These are phyloP conservation scores for Chimonanthus praecox DNA, from an alignment of 164 flowering plant species.

Conservation along the genomic window DNA sequence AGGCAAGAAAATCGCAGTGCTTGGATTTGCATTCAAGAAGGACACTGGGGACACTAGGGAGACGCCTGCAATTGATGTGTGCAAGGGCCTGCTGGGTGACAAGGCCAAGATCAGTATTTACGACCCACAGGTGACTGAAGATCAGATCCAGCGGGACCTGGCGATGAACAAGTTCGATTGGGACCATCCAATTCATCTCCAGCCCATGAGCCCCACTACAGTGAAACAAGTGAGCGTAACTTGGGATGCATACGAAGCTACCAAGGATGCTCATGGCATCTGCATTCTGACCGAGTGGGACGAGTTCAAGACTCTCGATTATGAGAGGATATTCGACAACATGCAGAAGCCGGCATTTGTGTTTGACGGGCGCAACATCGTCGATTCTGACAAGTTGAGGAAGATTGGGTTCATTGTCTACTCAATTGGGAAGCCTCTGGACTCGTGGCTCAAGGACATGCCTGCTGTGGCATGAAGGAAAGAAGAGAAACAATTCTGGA, in stretches of 20 bases:
- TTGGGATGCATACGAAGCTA: slow-evolving; percentile 53
- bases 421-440: slow-evolving; percentile 65
- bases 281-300: slow-evolving; percentile 81
- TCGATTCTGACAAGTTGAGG: slow-evolving; percentile 47
- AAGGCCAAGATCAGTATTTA: slow-evolving; percentile 53
- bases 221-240: slow-evolving; percentile 34
- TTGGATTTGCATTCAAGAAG: slow-evolving; percentile 23
- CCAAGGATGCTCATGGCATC: slow-evolving; percentile 56
- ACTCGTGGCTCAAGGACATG: slow-evolving; percentile 61
- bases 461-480: slow-evolving; percentile 41
- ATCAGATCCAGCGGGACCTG: slow-evolving; percentile 60
- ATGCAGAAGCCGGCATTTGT: slow-evolving; percentile 71
- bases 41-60: slow-evolving; percentile 21
- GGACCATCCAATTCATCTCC: slow-evolving; percentile 58
- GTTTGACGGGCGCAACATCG: slow-evolving; percentile 55
- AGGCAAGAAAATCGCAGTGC: slow-evolving; percentile 22
- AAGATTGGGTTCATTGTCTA: slow-evolving; percentile 60
- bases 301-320: slow-evolving; percentile 54
- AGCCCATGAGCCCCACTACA: slow-evolving; percentile 36
- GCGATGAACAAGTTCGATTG: slow-evolving; percentile 53
- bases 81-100: slow-evolving; percentile 39
- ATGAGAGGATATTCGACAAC: slow-evolving; percentile 42
- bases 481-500: neutral
- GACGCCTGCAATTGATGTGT: slow-evolving; percentile 21
- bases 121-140: slow-evolving; percentile 60